Base-by-base conservation (phyloP, 495 filamentous ascomycete species). In the Thermothielavioides terrestris region DNA sequence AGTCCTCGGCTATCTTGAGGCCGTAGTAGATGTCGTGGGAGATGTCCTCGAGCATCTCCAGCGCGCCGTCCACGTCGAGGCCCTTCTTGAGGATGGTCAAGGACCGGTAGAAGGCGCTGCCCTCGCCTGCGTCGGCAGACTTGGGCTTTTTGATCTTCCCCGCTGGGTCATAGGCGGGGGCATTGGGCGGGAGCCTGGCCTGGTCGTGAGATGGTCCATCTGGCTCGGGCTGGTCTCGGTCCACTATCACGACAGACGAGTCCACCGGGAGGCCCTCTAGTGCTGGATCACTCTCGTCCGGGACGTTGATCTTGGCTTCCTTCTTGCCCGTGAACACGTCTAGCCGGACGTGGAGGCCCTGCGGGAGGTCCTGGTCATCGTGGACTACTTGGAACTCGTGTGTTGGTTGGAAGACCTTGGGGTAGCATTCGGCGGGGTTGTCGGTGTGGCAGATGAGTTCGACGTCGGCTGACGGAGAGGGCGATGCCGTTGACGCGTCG, bases 21-120 rank as follows among this genome's bases (percentile, higher is more conserved):
- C 83, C 83, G 68, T 82, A 85, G 67, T 84, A 82, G 54, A 82
- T 76, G 55, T 81, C 81, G 59, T 86, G 80, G 5, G 75, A 70
- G 25, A 84, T 64, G 7, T 83, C 79, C 38, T 73, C 69, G 10
- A 86, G 70, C 36, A 68, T 63, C 18, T 73, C 62, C 11, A 85
- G 69, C 6, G 73, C 68, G 6, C 50, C 46, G 35, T 70, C 65
- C 3, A 71, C 55, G 23, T 62, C 63, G 15, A 54, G 35, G 14
- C 60, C 59, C 40, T 69, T 62, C 49, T 74, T 73, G 45, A 79
- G 59, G 12, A 68, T 65, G 17, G 65, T 54, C 10, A 80, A 62
- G 15, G 71, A 68, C 18, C 64, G 56, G 42, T 57, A 53, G 59
- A 81, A 76, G 14, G 65, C 61, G 41, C 59, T 35, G 18, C 30